Base-by-base conservation (phyloP, 208 protist species). In the Angomonas ambiguus region DNA sequence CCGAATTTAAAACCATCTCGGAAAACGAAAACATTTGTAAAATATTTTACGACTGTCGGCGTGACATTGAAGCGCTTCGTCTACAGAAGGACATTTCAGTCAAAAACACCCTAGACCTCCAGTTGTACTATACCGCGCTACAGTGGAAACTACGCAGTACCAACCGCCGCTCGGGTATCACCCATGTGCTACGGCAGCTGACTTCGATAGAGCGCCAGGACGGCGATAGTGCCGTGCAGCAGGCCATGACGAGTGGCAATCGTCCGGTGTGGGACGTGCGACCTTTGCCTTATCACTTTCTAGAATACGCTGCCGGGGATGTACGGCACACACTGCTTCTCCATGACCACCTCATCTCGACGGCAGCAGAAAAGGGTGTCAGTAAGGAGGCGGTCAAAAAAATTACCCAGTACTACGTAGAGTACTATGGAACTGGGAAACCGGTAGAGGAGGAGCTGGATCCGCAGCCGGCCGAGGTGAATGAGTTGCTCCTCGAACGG, bases 251-350 rank as follows among this genome's bases (percentile, higher is more conserved):
- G 51, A 59, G 83, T 2, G 91, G 91, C 33, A 81, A 87, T 45
- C 76, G 91, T 1, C 77, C 86, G 1, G 91, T 96, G 20, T 96
- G 91, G 88, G 91, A 96, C 67, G 78, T 92, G 27, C 88, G 91
- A 0, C 91, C 91, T 22, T 74, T 96, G 34, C 87, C 91, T 22
- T 63, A 72, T 16, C 91, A 96, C 62, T 94, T 95, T 59, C 72
- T 96, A 16, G 82, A 89, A 67, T 96, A 96, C 57, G 91, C 91
- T 4, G 91, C 91, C 2, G 85, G 82, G 57, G 91, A 96, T 60
- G 88, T 95, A 51, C 91, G 91, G 10, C 87, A 96, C 64, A 95
- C 91, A 32, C 69, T 86, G 22, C 76, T 95, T 20, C 74, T 93
- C 69, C 74, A 51, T 24, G 64, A 59, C 27, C 53, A 30, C 16